A percentile compares a stretch with the other conserved stretches of the same genome.
phyloP scores from a whole-genome alignment of 257 asterid genomes.

The Petunia axillaris region DNA sequence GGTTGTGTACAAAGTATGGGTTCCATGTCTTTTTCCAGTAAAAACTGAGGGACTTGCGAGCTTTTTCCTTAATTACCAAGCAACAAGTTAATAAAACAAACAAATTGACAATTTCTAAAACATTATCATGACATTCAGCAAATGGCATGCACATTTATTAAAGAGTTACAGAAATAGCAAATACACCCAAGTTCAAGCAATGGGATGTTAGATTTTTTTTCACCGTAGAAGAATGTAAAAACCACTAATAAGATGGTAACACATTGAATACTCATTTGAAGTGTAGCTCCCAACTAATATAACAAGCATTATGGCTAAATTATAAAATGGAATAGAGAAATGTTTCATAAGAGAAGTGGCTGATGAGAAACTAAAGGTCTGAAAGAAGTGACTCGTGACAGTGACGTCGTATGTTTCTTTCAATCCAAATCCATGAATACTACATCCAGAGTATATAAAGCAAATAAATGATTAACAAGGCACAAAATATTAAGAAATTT shows the following conservation, averaged over 20 bases:
- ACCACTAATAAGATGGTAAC: conserved; percentile 10
- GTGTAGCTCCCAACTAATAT: background rate
- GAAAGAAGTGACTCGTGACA: background rate
- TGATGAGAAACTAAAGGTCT: background rate
- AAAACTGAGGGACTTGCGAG: conserved; percentile 95
- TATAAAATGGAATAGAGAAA: background rate
- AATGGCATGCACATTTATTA: background rate
- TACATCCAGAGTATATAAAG: background rate
- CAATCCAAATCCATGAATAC: background rate
- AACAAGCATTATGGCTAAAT: background rate
- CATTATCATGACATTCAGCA: background rate
- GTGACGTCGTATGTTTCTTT: background rate
- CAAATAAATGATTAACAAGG: background rate
- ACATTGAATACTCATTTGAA: background rate
- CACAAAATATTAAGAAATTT: background rate
- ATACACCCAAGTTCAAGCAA: background rate
- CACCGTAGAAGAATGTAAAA: background rate
- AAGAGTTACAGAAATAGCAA: background rate
- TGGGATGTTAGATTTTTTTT: background rate
- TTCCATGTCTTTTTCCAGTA: conserved; percentile 72
- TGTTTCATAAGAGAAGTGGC: background rate
- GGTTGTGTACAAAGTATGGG: conserved; percentile 97
- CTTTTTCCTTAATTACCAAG: conserved; percentile 69
- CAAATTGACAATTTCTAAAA: conserved; percentile 15
- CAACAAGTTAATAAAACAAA: conserved; percentile 28